Base-by-base conservation (phyloP, 805 yeast genomes). In the Schwanniomyces vanrijiae region DNA sequence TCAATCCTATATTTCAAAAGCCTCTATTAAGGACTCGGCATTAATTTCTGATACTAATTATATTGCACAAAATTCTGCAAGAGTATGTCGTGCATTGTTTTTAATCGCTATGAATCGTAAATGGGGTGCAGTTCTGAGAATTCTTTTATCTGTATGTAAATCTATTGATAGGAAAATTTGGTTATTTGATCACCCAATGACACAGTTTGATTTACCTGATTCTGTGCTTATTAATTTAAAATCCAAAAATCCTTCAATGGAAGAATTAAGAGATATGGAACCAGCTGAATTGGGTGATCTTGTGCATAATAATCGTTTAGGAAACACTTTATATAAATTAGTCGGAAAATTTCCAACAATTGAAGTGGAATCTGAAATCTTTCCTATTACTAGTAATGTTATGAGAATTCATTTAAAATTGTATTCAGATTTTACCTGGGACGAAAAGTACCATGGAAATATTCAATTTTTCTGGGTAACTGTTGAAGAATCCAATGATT, bases 1-100 rank as follows among this genome's bases (percentile, higher is more conserved):
- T 16, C 99, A 94, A 64, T 84, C 97, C 0, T 95, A 78, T 62
- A 86, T 94, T 25, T 90, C 97, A 0, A 82, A 84, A 47, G 82
- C 90, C 1, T 56, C 64, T 9, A 80, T 91, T 31, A 81, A 77
- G 48, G 96, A 90, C 48, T 83, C 96, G 3, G 86, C 99, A 0
- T 71, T 94, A 48, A 73, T 81, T 2, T 89, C 97, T 0, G 99
- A 94, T 65, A 77, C 88, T 42, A 87, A 89, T 52, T 94, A 94
- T 62, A 96, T 94, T 47, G 97, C 98, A 1, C 99, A 94, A 59
- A 94, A 94, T 59, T 80, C 97, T 3, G 90, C 92, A 1, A 83
- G 99, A 73, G 92, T 94, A 28, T 82, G 96, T 54, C 80, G 98
- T 21, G 97, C 99, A 0, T 72, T 95, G 42, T 90, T 94, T 56